phyloP scores from a whole-genome alignment of 2,329 filamentous ascomycete genomes.

The Periconia digitata region DNA sequence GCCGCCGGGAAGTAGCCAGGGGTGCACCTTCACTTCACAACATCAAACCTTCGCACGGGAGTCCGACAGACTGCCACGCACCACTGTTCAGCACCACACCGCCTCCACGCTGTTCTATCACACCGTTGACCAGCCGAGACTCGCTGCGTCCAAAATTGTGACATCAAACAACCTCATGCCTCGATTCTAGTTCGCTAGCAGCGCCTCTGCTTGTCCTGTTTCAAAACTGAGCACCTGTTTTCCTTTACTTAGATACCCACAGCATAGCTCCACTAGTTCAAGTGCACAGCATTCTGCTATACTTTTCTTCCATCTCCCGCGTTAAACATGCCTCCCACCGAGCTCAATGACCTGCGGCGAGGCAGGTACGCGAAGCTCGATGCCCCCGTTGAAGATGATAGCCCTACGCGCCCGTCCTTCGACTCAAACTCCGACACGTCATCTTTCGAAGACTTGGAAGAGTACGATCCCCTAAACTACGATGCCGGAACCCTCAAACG shows the following conservation, averaged over 20 bases:
- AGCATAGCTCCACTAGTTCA: background rate
- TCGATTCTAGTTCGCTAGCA: conserved; percentile 7
- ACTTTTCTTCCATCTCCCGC: background rate
- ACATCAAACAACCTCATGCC: conserved; percentile 11
- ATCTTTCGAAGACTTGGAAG: conserved; percentile 44
- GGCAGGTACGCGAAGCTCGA: conserved; percentile 44
- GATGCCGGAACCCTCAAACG: conserved; percentile 44
- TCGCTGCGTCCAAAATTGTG: conserved; percentile 2
- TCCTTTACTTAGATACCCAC: background rate
- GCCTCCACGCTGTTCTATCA: background rate
- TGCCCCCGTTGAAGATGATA: conserved; percentile 36
- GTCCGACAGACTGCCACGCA: background rate
- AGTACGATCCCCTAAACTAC: conserved; percentile 50
- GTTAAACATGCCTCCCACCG: conserved; percentile 28
- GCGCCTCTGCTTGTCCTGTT: conserved; percentile 15
- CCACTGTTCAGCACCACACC: conserved; percentile 5
- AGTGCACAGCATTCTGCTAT: background rate
- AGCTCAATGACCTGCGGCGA: conserved; percentile 37
- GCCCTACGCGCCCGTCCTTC: conserved; percentile 40
- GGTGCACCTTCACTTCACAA: background rate
- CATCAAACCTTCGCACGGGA: background rate
- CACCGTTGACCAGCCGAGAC: background rate
- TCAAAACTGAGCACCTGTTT: conserved; percentile 7
- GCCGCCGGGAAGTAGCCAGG: conserved; percentile 5
- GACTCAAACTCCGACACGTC: conserved; percentile 36